phyloP scores from a whole-genome alignment of 2,329 filamentous ascomycete genomes.

The Pyrenophora graminea region DNA sequence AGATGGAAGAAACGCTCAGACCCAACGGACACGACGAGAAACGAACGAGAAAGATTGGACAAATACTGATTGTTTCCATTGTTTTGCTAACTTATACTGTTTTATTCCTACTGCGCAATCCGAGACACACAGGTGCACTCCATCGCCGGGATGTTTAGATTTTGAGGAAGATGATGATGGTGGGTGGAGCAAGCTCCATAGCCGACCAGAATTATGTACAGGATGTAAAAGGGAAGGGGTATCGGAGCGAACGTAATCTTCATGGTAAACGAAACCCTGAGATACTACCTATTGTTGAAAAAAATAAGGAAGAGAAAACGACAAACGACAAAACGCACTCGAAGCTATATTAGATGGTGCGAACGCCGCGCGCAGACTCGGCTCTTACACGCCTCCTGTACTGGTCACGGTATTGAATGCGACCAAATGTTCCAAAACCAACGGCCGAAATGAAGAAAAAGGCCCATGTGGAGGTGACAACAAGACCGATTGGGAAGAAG shows the following conservation, averaged over 20 bases:
- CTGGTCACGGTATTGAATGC: constrained; percentile 68
- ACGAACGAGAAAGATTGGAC: not conserved
- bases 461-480: constrained; percentile 68
- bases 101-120: not conserved
- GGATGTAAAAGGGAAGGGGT: constrained; percentile 22
- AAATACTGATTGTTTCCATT: constrained; percentile 4
- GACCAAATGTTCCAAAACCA: constrained; percentile 67
- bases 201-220: constrained; percentile 26
- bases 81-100: constrained; percentile 1
- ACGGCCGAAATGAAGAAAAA: constrained; percentile 58
- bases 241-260: constrained; percentile 25
- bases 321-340: not conserved
- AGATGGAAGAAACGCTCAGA: too few relatives aligned
- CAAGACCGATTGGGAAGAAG: constrained; percentile 71
- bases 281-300: not conserved
- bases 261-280: constrained; percentile 4
- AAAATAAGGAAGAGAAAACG: not conserved
- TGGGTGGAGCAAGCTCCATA: constrained; percentile 2
- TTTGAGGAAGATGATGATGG: not conserved
- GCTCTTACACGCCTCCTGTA: constrained; percentile 60
- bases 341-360: constrained; percentile 37
- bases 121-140: not conserved
- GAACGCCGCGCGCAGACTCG: constrained; percentile 39
- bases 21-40: not conserved
- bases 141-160: constrained; percentile 7